Percentiles rank a stretch among this genome's conserved stretches.
Conservation (phyloP, 2,329 filamentous ascomycete species). For the Calonectria honghensis region DNA sequence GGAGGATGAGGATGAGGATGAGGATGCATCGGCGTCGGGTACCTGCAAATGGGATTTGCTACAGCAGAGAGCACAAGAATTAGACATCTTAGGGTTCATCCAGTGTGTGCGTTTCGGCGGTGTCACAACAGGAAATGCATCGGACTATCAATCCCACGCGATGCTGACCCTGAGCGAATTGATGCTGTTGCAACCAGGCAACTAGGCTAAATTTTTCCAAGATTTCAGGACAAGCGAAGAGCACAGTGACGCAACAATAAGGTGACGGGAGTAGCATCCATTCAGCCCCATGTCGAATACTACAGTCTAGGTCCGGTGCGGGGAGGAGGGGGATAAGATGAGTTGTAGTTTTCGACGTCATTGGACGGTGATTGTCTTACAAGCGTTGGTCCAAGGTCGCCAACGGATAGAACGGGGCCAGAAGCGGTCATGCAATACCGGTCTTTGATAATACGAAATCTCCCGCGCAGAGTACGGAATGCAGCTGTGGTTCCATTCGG, state of each 20-base stretch:
- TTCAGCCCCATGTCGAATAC: neutral
- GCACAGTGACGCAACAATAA: neutral
- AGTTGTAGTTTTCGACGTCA: neutral
- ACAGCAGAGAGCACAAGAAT: neutral
- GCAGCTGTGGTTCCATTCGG: neutral
- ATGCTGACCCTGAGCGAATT: neutral
- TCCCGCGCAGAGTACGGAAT: neutral
- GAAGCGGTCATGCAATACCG: neutral
- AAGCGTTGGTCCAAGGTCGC: neutral
- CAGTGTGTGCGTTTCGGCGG: neutral
- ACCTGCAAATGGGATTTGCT: neutral
- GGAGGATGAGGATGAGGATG: no score
- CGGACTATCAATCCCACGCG: neutral
- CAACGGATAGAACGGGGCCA: no score
- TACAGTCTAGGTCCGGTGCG: neutral
- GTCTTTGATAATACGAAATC: neutral
- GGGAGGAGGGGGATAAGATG: neutral
- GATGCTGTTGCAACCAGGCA: neutral
- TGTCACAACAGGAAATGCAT: neutral
- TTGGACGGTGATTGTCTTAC: neutral
- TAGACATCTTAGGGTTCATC: neutral
- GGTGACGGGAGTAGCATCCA: constrained; percentile 1
- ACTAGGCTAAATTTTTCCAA: neutral
- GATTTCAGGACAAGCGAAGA: constrained; percentile 3
- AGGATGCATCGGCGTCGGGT: neutral